phyloP scores from a whole-genome alignment of 208 protist genomes.

The Trypanosoma cruzi region DNA sequence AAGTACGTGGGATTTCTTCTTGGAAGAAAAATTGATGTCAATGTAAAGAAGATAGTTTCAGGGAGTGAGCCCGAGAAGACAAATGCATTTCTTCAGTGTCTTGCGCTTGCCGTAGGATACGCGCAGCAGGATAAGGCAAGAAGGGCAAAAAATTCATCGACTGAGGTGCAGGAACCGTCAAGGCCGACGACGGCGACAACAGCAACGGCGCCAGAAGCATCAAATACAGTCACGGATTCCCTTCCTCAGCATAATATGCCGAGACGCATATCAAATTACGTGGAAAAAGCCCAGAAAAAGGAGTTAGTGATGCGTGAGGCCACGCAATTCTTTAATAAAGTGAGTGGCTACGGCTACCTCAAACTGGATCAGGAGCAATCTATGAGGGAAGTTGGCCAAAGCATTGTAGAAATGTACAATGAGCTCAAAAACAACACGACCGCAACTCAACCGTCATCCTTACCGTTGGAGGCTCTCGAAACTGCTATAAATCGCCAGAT shows the following conservation, averaged over 20 bases:
- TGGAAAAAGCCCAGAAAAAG: constrained; percentile 16
- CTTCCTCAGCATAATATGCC: background rate
- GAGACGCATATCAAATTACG: constrained; percentile 12
- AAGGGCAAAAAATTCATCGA: constrained; percentile 17
- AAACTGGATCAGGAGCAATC: constrained; percentile 44
- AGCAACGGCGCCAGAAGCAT: background rate
- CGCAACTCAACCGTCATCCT: constrained; percentile 48
- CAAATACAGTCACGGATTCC: background rate
- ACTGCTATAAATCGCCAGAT: constrained; percentile 81
- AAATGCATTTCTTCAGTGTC: constrained; percentile 84
- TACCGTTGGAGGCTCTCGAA: constrained; percentile 72
- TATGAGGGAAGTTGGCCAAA: constrained; percentile 46
- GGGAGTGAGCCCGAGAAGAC: constrained; percentile 90
- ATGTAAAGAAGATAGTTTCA: constrained; percentile 88
- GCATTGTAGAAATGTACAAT: constrained; percentile 82
- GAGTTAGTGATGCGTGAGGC: constrained; percentile 15
- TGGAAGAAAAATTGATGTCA: constrained; percentile 70
- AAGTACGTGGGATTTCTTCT: constrained; percentile 75
- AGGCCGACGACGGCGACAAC: constrained; percentile 9
- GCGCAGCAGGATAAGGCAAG: constrained; percentile 81
- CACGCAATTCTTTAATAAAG: constrained; percentile 53
- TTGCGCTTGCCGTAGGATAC: constrained; percentile 76
- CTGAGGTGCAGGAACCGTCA: background rate
- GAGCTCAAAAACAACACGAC: constrained; percentile 47
- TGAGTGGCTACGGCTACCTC: constrained; percentile 56